Conservation (phyloP, 2,329 filamentous ascomycete species). For the Trichoderma gracile region DNA sequence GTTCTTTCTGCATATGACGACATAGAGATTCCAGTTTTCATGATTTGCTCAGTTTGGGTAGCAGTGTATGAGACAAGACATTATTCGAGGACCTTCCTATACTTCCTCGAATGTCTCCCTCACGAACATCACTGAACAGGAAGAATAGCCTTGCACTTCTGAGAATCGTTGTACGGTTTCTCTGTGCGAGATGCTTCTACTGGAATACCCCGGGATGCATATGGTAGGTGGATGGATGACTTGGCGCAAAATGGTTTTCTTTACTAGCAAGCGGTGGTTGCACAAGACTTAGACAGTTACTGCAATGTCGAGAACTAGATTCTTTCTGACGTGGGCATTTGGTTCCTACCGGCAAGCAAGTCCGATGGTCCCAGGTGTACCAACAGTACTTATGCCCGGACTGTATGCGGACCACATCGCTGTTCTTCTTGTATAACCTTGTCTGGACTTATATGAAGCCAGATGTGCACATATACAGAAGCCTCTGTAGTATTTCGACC, state of each 20-base stretch:
- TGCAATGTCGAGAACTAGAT: too few relatives aligned
- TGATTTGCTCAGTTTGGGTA: background rate
- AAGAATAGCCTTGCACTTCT: background rate
- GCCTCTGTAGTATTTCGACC: too few relatives aligned
- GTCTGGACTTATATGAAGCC: too few relatives aligned
- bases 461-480: too few relatives aligned
- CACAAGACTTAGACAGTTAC: background rate
- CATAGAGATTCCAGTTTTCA: background rate
- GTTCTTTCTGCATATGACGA: background rate
- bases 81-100: background rate
- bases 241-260: background rate
- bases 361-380: too few relatives aligned
- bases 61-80: background rate
- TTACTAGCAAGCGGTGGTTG: background rate
- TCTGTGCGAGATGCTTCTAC: background rate
- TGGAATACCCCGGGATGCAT: background rate
- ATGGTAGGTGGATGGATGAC: background rate
- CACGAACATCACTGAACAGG: background rate
- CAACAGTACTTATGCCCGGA: too few relatives aligned
- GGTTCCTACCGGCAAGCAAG: too few relatives aligned
- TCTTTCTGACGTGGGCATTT: too few relatives aligned
- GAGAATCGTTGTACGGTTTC: background rate
- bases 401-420: too few relatives aligned
- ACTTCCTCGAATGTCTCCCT: background rate
- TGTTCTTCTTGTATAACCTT: too few relatives aligned